Conservation (phyloP, 768 basidiomycete species). For the Lentinula sp. region DNA sequence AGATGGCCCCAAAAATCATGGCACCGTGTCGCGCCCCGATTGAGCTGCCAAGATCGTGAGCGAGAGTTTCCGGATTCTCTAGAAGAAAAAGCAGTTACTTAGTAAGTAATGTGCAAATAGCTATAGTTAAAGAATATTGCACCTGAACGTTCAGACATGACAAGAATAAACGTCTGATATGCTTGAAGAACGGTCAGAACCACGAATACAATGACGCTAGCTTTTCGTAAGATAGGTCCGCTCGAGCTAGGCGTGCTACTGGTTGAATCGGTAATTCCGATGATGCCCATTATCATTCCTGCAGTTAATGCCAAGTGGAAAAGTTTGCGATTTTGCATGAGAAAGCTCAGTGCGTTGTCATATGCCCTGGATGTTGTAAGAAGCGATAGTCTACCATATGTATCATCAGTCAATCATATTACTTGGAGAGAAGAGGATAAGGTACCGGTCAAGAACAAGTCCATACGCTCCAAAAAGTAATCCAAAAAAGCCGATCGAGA, state of each 20-base stretch:
- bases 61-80: neutral
- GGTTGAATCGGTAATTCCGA: constrained; percentile 16
- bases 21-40: constrained; percentile 23
- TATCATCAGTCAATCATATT: constrained; percentile 9
- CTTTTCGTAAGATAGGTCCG: constrained; percentile 22
- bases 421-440: neutral
- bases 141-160: constrained; percentile 1
- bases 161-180: constrained; percentile 21
- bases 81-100: neutral
- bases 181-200: constrained; percentile 27
- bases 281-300: constrained; percentile 29
- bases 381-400: constrained; percentile 6
- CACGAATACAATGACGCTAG: constrained; percentile 30
- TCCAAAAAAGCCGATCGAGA: constrained; percentile 37
- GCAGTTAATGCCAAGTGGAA: constrained; percentile 23
- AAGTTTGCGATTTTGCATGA: constrained; percentile 22
- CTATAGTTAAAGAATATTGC: neutral
- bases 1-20: constrained; percentile 26
- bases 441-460: constrained; percentile 35
- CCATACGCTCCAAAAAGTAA: constrained; percentile 35
- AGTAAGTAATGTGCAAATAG: constrained; percentile 1
- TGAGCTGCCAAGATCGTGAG: neutral
- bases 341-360: neutral
- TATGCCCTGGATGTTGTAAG: neutral
- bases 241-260: constrained; percentile 11